Evolutionary conservation across 179 eudicot genomes (phyloP).

Genomic region (Gypsophila paniculata): DNA sequence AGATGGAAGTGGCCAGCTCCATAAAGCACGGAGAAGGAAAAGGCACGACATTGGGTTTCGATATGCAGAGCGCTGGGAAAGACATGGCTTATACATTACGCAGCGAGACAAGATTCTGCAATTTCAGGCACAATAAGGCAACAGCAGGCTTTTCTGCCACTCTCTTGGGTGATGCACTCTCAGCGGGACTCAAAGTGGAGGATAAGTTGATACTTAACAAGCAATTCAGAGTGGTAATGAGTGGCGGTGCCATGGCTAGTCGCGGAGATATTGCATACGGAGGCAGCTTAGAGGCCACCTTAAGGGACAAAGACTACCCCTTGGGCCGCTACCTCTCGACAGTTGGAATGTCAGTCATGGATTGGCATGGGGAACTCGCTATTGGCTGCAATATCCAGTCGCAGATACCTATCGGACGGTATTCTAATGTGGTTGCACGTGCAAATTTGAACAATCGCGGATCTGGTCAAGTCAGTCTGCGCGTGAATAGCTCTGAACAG

Average conservation of each 20-base stretch:
- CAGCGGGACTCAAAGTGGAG: slow-evolving; percentile 80
- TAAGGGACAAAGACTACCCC: slow-evolving; percentile 87
- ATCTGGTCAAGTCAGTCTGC: slow-evolving; percentile 68
- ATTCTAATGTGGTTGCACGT: slow-evolving; percentile 69
- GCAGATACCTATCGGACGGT: slow-evolving; percentile 79
- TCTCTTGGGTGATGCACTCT: slow-evolving; percentile 61
- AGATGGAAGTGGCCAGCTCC: slow-evolving; percentile 80
- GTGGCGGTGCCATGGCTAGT: slow-evolving; percentile 86
- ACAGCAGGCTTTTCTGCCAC: slow-evolving; percentile 75
- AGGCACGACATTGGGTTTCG: slow-evolving; percentile 72
- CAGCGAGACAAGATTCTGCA: slow-evolving; percentile 70
- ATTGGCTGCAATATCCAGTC: slow-evolving; percentile 78
- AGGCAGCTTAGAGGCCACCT: slow-evolving; percentile 88
- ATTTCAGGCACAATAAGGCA: slow-evolving; percentile 60
- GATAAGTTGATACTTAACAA: slow-evolving; percentile 60
- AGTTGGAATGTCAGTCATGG: slow-evolving; percentile 76
- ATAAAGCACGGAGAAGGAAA: slow-evolving; percentile 85
- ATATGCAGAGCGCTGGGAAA: slow-evolving; percentile 77
- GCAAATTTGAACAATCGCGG: slow-evolving; percentile 75
- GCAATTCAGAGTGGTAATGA: slow-evolving; percentile 52
- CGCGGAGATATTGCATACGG: slow-evolving; percentile 94
- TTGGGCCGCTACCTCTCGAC: slow-evolving; percentile 69
- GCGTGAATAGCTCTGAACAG: slow-evolving; percentile 86
- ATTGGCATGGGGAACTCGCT: slow-evolving; percentile 96
- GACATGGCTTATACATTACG: slow-evolving; percentile 79